Evolutionary conservation across 2,329 filamentous ascomycete genomes (phyloP), one percentile per base, ranked within the genome.

Genomic region (Colletotrichum viniferum): DNA sequence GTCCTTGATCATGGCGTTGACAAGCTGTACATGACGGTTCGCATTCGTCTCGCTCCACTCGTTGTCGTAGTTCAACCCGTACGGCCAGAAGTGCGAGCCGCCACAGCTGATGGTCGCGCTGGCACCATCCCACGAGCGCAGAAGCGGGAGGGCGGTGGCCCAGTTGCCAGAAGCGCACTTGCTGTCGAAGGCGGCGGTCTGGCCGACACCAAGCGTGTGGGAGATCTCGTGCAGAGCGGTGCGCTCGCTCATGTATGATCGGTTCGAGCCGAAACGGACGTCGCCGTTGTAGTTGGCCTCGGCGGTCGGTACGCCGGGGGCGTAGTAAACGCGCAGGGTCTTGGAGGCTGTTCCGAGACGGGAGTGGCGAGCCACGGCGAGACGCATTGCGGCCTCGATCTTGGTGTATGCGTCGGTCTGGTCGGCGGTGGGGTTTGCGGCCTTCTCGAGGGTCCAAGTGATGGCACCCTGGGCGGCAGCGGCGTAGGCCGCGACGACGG

Each of bases 191-290:
- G 82, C 83, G 9, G 79, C 78, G 5, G 86, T 87, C 81, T 86
- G 85, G 0, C 87, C 87, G n/a, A 88, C 81, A 5, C 87, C 87
- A 7, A 88, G 83, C 1, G 86, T 88, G 79, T 88, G 87, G 5
- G 86, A 79, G 62, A 87, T 87, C 82, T 88, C 87, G 78, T 88
- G 87, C 78, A 88, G 81, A 5, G 87, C 86, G 3, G 86, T 88
- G 14, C 87, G 85, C 79, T 88, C 85, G 58, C 79, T 88, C 87
- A 88, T 88, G 82, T 87, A 88, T 2, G 84, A 77, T 7, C 87
- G 79, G 81, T 87, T 82, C 10, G 82, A 81, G 8, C 87, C 87
- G 79, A 88, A 88, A 18, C 87, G 84, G 21, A 88, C 81, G 79
- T 87, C 84, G 58, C 87, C 87, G 78, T 86, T 87, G 81, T 84